A percentile compares a stretch with the other conserved stretches of the same genome.
Conservation (phyloP, 2,329 filamentous ascomycete species). For the Beauveria rudraprayagi region DNA sequence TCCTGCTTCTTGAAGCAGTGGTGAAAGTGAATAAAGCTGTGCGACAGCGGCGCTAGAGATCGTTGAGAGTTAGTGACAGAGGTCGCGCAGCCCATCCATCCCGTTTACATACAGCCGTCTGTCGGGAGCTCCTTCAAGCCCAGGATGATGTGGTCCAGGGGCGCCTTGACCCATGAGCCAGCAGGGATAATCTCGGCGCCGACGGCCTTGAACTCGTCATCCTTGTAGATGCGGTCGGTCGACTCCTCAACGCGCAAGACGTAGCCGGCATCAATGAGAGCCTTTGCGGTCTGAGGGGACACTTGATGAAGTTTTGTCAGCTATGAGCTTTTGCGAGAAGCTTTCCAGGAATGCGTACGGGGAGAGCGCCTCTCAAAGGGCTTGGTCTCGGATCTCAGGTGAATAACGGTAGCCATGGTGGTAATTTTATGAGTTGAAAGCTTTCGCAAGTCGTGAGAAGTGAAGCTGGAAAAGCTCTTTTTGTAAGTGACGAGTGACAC, state of each 20-base stretch:
- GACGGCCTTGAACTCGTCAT: conserved; percentile 50
- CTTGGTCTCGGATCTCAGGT: conserved; percentile 14
- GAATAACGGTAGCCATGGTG: conserved; percentile 12
- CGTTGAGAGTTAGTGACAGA: neutral
- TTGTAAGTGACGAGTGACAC: neutral
- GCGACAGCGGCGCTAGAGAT: conserved; percentile 42
- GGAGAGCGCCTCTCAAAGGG: conserved; percentile 13
- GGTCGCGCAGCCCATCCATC: neutral
- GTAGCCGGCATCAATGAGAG: conserved; percentile 59
- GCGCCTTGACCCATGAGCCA: conserved; percentile 60
- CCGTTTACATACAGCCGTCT: conserved; percentile 45
- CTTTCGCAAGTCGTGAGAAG: neutral
- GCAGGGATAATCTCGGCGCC: conserved; percentile 59
- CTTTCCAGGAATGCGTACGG: neutral
- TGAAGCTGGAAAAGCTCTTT: neutral
- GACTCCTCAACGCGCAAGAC: conserved; percentile 58
- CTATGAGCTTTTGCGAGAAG: neutral
- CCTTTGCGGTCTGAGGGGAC: conserved; percentile 20
- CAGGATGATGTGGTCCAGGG: conserved; percentile 61
- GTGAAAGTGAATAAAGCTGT: conserved; percentile 62
- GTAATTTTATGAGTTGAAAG: neutral
- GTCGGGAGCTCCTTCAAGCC: conserved; percentile 73
- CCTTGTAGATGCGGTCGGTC: conserved; percentile 55
- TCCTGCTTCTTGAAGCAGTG: conserved; percentile 67
- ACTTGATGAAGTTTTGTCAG: conserved; percentile 9